Percentiles rank a stretch among this genome's conserved stretches.
Conservation (phyloP, 2,329 filamentous ascomycete genomes). For the Lasiodiplodia sp. region DNA sequence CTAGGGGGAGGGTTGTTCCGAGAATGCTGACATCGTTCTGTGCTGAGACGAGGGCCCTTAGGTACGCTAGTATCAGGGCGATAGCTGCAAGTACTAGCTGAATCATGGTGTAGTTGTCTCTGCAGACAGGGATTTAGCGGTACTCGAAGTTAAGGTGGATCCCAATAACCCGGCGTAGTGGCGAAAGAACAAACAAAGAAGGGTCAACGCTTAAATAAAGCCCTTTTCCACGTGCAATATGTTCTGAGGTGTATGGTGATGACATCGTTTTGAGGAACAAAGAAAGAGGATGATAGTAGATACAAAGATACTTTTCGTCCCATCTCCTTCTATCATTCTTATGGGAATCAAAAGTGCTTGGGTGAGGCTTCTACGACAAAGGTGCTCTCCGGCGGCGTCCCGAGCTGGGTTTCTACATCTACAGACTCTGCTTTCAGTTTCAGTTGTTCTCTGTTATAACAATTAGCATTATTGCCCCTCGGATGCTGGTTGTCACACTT, state of each 20-base stretch:
- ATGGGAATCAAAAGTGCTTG: not conserved
- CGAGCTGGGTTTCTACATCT: not conserved
- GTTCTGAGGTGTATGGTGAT: not conserved
- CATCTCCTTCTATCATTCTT: not conserved
- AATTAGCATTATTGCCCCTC: not conserved
- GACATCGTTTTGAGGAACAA: not conserved
- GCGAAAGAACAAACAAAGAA: constrained; percentile 1
- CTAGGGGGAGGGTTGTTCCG: not conserved
- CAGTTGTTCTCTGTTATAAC: not conserved
- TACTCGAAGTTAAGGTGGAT: not conserved
- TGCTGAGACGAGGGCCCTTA: not conserved
- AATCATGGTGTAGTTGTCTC: not conserved
- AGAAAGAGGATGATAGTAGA: not conserved
- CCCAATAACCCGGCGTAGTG: not conserved
- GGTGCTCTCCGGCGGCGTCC: constrained; percentile 7
- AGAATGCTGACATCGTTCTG: constrained; percentile 16
- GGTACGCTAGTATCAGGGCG: not conserved
- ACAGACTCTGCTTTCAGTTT: constrained; percentile 2
- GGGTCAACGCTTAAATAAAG: not conserved
- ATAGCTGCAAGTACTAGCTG: not conserved
- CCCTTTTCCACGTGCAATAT: not conserved
- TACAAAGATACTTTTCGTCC: not conserved
- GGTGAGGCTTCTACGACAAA: not conserved
- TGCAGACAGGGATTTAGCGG: no score
- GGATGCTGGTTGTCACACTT: not conserved